Conservation (phyloP, 805 yeast genomes). For the Grigorovia humatica region DNA sequence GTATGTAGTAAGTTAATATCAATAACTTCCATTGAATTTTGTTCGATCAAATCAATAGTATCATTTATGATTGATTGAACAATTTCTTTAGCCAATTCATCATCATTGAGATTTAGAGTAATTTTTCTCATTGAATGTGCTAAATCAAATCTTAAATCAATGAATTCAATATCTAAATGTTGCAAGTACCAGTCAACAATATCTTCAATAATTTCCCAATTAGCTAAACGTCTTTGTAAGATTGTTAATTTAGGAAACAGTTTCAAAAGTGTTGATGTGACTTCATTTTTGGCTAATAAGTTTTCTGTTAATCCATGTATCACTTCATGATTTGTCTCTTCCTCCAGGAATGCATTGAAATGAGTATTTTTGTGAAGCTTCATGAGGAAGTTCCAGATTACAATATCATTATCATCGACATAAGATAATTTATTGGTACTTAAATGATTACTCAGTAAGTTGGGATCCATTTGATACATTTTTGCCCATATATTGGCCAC, state of each 20-base stretch:
- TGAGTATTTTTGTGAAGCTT: conserved; percentile 2
- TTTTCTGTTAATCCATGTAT: too few relatives aligned
- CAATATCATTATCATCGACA: conserved; percentile 5
- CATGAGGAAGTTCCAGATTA: conserved; percentile 13
- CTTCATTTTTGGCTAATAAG: neutral
- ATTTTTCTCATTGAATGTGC: conserved; percentile 58
- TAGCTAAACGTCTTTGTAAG: conserved; percentile 14
- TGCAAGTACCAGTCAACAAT: conserved; percentile 40
- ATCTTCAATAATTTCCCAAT: conserved; percentile 36
- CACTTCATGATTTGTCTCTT: neutral
- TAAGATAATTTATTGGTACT: conserved; percentile 9
- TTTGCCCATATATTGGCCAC: conserved; percentile 25
- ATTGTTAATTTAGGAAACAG: conserved; percentile 19
- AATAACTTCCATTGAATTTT: conserved; percentile 11
- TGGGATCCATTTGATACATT: conserved; percentile 19
- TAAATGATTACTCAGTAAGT: neutral
- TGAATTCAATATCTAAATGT: conserved; percentile 38
- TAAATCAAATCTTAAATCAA: conserved; percentile 49
- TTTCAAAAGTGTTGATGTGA: conserved; percentile 5
- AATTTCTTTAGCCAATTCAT: conserved; percentile 15
- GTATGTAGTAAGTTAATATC: conserved; percentile 28
- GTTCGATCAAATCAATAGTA: conserved; percentile 4
- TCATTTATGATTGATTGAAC: conserved; percentile 25
- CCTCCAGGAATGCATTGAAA: neutral
- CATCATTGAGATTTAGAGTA: conserved; percentile 22